A percentile compares a stretch with the other conserved stretches of the same genome.
These are phyloP conservation scores for Cladosporium sp. DNA, from an alignment of 2,329 filamentous ascomycete species.

Conservation along the genomic window DNA sequence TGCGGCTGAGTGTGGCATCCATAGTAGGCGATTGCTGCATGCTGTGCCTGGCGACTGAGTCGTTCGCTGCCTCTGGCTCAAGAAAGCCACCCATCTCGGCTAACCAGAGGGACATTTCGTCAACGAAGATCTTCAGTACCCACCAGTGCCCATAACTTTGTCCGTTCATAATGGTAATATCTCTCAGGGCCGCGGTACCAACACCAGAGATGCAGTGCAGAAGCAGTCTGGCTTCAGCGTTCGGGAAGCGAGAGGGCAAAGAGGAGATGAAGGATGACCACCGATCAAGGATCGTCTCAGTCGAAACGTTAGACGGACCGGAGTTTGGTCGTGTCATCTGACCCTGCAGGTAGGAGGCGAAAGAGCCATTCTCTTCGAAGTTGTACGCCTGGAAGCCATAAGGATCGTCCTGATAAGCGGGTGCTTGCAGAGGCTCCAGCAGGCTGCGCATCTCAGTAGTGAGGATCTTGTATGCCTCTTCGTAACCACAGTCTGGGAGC, in stretches of 20 bases:
- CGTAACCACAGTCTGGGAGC: conserved; percentile 48
- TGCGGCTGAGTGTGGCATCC: conserved; percentile 13
- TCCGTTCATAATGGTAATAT: conserved; percentile 71
- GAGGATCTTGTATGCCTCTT: conserved; percentile 51
- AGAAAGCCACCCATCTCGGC: conserved; percentile 88
- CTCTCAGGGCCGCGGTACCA: conserved; percentile 70
- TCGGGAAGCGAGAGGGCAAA: conserved; percentile 65
- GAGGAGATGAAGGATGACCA: conserved; percentile 69
- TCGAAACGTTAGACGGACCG: conserved; percentile 31
- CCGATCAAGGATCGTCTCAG: conserved; percentile 66
- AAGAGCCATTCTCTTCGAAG: conserved; percentile 37
- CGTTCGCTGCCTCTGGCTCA: conserved; percentile 31
- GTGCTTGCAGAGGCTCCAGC: conserved; percentile 57
- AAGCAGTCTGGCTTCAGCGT: conserved; percentile 65
- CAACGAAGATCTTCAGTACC: conserved; percentile 92
- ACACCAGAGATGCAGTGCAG: conserved; percentile 71
- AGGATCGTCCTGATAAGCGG: conserved; percentile 29
- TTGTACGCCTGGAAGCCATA: conserved; percentile 34
- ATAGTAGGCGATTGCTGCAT: conserved; percentile 17
- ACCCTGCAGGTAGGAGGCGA: conserved; percentile 35
- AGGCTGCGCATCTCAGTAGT: conserved; percentile 61
- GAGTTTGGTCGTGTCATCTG: conserved; percentile 16
- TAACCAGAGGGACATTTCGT: conserved; percentile 88
- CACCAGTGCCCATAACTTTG: conserved; percentile 87
- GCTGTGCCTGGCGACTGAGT: not conserved